These are phyloP conservation scores for Pterocarpus macrocarpus DNA, from an alignment of 306 rosid genomes.

Conservation along the genomic window DNA sequence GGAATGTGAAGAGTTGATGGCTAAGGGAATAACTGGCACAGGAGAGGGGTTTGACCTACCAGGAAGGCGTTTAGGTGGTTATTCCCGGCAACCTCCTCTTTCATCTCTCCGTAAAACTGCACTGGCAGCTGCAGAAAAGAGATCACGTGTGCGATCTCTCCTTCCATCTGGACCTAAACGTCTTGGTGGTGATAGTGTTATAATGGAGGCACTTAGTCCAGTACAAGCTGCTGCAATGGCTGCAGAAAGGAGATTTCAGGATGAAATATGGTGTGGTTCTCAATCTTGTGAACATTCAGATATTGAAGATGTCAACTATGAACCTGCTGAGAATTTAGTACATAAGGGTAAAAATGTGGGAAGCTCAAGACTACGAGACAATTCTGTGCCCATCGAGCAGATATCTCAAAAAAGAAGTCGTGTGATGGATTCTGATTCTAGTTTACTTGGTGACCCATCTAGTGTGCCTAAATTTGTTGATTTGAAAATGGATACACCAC, in stretches of 20 bases:
- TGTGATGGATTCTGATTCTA: slow-evolving; percentile 48
- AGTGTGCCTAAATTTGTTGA: slow-evolving; percentile 42
- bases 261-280: slow-evolving; percentile 96
- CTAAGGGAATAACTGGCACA: slow-evolving; percentile 82
- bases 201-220: slow-evolving; percentile 85
- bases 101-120: slow-evolving; percentile 75
- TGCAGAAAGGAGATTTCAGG: slow-evolving; percentile 93
- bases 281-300: slow-evolving; percentile 60
- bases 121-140: slow-evolving; percentile 84
- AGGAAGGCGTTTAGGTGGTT: slow-evolving; percentile 89
- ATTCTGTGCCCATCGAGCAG: slow-evolving; percentile 42
- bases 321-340: slow-evolving; percentile 53
- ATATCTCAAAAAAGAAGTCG: slow-evolving; percentile 65
- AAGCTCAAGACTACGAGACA: slow-evolving; percentile 40
- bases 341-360: slow-evolving; percentile 46
- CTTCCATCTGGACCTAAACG: slow-evolving; percentile 92
- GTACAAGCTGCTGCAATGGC: slow-evolving; percentile 99
- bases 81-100: slow-evolving; percentile 72
- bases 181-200: slow-evolving; percentile 83
- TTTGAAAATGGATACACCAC: slow-evolving; percentile 50
- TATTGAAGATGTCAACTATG: slow-evolving; percentile 56
- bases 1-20: slow-evolving; percentile 93
- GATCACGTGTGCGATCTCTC: slow-evolving; percentile 69
- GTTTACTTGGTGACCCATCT: slow-evolving; percentile 46
- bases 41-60: slow-evolving; percentile 89